These are phyloP conservation scores for Sedum album DNA, from an alignment of 164 flowering plant species.

Conservation along the genomic window DNA sequence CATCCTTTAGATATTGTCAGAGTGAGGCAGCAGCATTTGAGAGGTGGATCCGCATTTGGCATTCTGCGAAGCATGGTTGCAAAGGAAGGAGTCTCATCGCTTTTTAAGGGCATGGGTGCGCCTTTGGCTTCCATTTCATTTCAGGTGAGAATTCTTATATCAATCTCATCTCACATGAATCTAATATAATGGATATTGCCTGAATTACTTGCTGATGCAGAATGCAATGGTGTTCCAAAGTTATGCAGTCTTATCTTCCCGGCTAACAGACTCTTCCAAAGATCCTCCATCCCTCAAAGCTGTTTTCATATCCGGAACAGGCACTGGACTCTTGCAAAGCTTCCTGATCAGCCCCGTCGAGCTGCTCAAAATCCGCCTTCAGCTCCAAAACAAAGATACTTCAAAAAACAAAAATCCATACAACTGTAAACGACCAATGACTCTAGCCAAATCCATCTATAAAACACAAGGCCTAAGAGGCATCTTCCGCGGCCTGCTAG, in stretches of 20 bases:
- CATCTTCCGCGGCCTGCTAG: background rate
- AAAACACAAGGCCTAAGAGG: background rate
- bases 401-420: background rate
- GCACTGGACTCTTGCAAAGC: background rate
- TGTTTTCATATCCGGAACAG: background rate
- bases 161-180: background rate
- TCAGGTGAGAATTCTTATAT: background rate
- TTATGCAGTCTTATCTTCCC: background rate
- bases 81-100: background rate
- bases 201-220: too few species aligned
- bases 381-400: background rate
- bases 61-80: background rate
- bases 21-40: background rate
- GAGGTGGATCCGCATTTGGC: background rate
- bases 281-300: background rate
- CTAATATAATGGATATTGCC: too few species aligned
- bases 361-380: background rate
- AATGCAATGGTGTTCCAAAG: background rate
- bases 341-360: slow-evolving; percentile 1
- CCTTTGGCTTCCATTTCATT: background rate
- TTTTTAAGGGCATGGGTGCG: background rate
- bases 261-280: background rate
- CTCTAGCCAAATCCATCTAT: background rate
- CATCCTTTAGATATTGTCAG: background rate
- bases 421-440: background rate